A percentile compares a stretch with the other conserved stretches of the same genome.
Conservation (phyloP, 2,329 filamentous ascomycete genomes). For the Xylariaceae sp. region DNA sequence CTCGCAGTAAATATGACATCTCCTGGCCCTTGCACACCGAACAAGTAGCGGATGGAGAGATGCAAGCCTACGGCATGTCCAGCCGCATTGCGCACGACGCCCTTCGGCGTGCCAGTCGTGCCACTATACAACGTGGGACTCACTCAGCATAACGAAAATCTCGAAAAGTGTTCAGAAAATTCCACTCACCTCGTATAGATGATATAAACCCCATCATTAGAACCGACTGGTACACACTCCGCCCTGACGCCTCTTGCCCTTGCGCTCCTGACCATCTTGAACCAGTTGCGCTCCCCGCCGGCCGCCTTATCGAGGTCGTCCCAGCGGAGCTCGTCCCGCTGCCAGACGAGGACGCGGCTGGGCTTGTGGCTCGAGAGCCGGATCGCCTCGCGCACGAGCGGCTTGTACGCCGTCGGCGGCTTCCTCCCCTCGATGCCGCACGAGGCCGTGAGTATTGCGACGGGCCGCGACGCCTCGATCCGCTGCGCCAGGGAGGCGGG, state of each 20-base stretch:
- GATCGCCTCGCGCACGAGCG: slow-evolving; percentile 70
- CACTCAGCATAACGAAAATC: slow-evolving; percentile 1
- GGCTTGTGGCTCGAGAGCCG: slow-evolving; percentile 65
- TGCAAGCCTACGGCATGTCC: slow-evolving; percentile 84
- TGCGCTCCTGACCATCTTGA: slow-evolving; percentile 66
- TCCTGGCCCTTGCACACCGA: slow-evolving; percentile 65
- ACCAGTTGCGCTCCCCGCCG: slow-evolving; percentile 74
- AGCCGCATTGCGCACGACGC: slow-evolving; percentile 67
- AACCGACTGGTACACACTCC: slow-evolving; percentile 70
- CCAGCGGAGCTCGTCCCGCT: slow-evolving; percentile 73
- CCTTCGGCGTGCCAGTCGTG: slow-evolving; percentile 68
- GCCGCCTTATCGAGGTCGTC: slow-evolving; percentile 58
- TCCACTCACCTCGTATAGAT: slow-evolving; percentile 54
- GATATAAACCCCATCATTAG: slow-evolving; percentile 76
- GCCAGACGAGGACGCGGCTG: slow-evolving; percentile 70
- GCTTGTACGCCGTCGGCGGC: slow-evolving; percentile 69
- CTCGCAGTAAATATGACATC: slow-evolving; percentile 53
- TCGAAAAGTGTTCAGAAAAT: too few relatives aligned
- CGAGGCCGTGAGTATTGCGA: slow-evolving; percentile 77
- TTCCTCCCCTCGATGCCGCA: slow-evolving; percentile 88
- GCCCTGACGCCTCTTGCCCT: slow-evolving; percentile 61
- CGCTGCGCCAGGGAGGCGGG: slow-evolving; percentile 75
- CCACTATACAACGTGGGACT: slow-evolving; percentile 40
- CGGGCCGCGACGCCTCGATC: slow-evolving; percentile 75
- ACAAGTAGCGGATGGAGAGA: slow-evolving; percentile 59